These are phyloP conservation scores for Colletotrichum melonis DNA, from an alignment of 2,329 filamentous ascomycete genomes.

Conservation along the genomic window DNA sequence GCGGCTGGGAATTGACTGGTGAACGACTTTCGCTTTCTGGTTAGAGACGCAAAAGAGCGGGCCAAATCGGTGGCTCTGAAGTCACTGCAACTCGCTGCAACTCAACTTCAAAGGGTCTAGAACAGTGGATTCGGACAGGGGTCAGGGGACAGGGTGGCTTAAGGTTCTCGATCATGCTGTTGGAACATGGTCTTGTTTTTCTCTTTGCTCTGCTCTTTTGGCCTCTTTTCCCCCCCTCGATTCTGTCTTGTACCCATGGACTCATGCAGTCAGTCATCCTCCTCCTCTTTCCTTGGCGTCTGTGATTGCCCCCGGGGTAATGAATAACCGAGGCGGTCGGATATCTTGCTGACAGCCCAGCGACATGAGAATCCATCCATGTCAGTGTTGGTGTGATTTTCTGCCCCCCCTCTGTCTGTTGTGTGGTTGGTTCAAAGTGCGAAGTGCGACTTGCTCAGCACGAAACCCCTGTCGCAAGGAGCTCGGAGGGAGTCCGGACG, in stretches of 20 bases:
- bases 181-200: conserved; percentile 1
- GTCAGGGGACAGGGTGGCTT: conserved; percentile 1
- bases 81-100: conserved; percentile 8
- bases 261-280: not conserved
- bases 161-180: not conserved
- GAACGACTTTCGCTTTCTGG: not conserved
- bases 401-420: not conserved
- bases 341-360: not conserved
- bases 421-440: not conserved
- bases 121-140: not conserved
- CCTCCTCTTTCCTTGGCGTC: not conserved
- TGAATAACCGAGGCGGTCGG: no score
- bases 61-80: conserved; percentile 30
- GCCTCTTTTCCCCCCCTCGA: not conserved
- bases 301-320: not conserved
- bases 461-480: conserved; percentile 19
- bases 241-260: not conserved
- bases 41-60: conserved; percentile 20
- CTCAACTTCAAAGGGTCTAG: conserved; percentile 15
- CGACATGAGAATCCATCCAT: not conserved
- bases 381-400: not conserved
- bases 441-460: not conserved
- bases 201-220: not conserved
- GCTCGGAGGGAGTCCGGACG: conserved; percentile 18
- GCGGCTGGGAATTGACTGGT: not conserved